These are phyloP conservation scores for Asclepias syriaca DNA, from an alignment of 257 asterid species.

Conservation along the genomic window DNA sequence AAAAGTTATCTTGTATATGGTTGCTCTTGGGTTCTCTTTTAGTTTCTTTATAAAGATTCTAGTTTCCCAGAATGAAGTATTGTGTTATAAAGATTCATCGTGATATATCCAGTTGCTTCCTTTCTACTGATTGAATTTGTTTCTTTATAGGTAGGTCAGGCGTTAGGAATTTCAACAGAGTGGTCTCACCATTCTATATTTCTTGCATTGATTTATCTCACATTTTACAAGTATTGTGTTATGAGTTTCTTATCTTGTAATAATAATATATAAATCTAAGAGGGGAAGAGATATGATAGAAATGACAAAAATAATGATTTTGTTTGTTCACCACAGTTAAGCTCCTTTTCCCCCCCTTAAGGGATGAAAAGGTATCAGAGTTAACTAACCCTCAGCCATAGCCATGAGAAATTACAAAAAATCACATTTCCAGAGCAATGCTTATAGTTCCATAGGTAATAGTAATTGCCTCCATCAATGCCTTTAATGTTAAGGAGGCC, in stretches of 20 bases:
- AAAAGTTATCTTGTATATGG: neutral
- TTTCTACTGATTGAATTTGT: slow-evolving; percentile 1
- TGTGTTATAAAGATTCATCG: too few relatives aligned
- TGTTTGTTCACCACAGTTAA: neutral
- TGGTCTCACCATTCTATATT: slow-evolving; percentile 75
- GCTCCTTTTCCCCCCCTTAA: neutral
- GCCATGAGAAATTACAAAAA: neutral
- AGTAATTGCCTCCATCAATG: neutral
- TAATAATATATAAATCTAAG: too few relatives aligned
- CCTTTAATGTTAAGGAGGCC: slow-evolving; percentile 28
- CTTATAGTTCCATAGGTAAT: too few relatives aligned
- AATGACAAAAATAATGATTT: neutral
- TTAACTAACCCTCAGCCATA: neutral
- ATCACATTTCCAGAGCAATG: neutral
- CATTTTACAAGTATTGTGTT: neutral
- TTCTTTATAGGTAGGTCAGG: slow-evolving; percentile 77
- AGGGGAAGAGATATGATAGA: too few relatives aligned
- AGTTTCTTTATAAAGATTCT: neutral
- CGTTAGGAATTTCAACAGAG: slow-evolving; percentile 75
- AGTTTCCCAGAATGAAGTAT: neutral
- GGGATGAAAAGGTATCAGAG: neutral
- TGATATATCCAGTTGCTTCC: slow-evolving; percentile 1
- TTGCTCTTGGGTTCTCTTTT: neutral
- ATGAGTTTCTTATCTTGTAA: neutral
- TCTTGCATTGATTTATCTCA: neutral